phyloP scores from a whole-genome alignment of 2,329 filamentous ascomycete species.

The Graphilbum sp. region DNA sequence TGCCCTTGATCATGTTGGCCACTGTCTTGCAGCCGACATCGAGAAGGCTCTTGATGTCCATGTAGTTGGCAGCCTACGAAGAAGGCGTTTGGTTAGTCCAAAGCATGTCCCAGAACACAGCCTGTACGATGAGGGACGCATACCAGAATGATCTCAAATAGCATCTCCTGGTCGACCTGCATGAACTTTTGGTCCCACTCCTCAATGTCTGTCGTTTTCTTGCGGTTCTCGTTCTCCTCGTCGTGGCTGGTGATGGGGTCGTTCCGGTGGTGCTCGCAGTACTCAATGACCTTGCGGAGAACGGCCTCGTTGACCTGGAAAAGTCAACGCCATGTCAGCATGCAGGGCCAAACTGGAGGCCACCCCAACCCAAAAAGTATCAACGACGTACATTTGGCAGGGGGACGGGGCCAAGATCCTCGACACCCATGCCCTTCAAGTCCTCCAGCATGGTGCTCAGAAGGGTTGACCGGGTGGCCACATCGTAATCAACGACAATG shows the following conservation, averaged over 20 bases:
- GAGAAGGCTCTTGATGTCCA: conserved; percentile 95
- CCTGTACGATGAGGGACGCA: too few species aligned
- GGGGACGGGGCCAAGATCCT: conserved; percentile 49
- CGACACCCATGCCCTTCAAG: conserved; percentile 36
- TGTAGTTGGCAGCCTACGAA: conserved; percentile 79
- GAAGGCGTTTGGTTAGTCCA: not conserved
- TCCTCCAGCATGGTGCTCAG: conserved; percentile 99
- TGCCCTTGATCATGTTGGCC: conserved; percentile 99
- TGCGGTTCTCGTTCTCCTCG: conserved; percentile 83
- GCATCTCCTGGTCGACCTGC: conserved; percentile 99
- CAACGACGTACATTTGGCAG: conserved; percentile 55
- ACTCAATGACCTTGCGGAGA: conserved; percentile 90
- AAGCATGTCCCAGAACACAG: too few species aligned
- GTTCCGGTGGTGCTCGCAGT: conserved; percentile 88
- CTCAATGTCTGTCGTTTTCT: conserved; percentile 97
- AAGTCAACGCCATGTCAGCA: not conserved
- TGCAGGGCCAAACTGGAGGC: not conserved
- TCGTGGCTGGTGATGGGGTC: conserved; percentile 72
- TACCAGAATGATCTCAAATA: conserved; percentile 97
- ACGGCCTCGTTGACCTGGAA: conserved; percentile 79
- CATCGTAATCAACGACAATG: conserved; percentile 49
- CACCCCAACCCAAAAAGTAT: not conserved
- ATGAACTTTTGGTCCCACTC: conserved; percentile 99
- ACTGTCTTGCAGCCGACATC: conserved; percentile 99
- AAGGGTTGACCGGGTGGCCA: conserved; percentile 81